Evolutionary conservation across 768 basidiomycete species (phyloP).

Genomic region (Pholiota conissans): DNA sequence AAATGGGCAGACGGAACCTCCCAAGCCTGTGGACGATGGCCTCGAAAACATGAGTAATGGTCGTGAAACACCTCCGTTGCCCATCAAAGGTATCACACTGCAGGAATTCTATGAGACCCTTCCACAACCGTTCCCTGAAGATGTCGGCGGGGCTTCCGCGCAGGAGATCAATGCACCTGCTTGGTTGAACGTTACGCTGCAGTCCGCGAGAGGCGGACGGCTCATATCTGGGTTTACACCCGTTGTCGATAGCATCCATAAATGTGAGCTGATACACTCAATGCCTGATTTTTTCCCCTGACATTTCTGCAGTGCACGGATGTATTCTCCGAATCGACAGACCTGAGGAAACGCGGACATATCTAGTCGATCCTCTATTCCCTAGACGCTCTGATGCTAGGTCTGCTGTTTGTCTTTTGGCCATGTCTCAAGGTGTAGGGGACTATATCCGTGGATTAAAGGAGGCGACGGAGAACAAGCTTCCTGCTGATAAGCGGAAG

Average conservation of each 20-base stretch:
- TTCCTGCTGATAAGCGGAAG: constrained; percentile 45
- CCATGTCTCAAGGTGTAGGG: constrained; percentile 63
- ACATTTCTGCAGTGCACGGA: constrained; percentile 48
- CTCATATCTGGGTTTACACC: constrained; percentile 41
- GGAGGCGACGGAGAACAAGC: constrained; percentile 40
- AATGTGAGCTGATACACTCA: constrained; percentile 37
- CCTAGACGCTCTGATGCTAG: constrained; percentile 66
- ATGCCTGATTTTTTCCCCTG: not conserved
- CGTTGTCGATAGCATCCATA: constrained; percentile 38
- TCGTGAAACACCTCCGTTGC: constrained; percentile 7
- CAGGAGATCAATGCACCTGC: constrained; percentile 53
- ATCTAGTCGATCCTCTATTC: constrained; percentile 64
- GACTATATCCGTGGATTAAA: constrained; percentile 50
- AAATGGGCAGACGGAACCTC: constrained; percentile 47
- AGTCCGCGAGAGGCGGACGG: constrained; percentile 51
- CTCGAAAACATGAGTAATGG: constrained; percentile 10
- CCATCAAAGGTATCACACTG: constrained; percentile 35
- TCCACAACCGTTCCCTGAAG: constrained; percentile 62
- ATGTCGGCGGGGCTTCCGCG: constrained; percentile 44
- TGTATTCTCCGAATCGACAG: constrained; percentile 61
- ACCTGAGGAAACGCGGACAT: constrained; percentile 52
- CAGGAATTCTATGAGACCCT: constrained; percentile 65
- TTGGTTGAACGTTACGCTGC: constrained; percentile 52
- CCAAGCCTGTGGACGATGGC: constrained; percentile 19
- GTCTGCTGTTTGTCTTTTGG: constrained; percentile 63